Evolutionary conservation across 2,329 filamentous ascomycete genomes (phyloP).

Genomic region (Fusarium begoniae): DNA sequence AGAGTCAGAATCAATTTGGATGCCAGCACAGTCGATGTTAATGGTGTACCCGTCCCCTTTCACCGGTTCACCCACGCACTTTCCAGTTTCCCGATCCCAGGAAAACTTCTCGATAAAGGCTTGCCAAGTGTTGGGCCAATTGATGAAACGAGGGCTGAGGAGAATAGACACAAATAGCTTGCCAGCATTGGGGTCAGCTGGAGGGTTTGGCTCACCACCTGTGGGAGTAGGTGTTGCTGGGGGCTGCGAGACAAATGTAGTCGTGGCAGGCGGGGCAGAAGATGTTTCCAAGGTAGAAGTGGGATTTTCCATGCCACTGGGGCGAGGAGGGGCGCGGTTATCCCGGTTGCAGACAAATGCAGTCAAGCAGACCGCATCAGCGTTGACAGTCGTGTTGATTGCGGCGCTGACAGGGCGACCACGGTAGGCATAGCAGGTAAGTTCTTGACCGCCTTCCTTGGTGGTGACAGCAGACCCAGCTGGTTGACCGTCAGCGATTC

Average conservation of each 20-base stretch:
- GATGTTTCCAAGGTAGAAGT: slow-evolving; percentile 48
- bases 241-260: slow-evolving; percentile 45
- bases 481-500: slow-evolving; percentile 52
- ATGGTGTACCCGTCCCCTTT: slow-evolving; percentile 50
- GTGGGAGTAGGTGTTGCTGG: slow-evolving; percentile 41
- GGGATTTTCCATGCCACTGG: slow-evolving; percentile 48
- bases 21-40: slow-evolving; percentile 49
- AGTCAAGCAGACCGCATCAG: slow-evolving; percentile 51
- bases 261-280: slow-evolving; percentile 47
- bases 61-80: slow-evolving; percentile 46
- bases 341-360: slow-evolving; percentile 55
- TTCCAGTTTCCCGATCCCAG: slow-evolving; percentile 51
- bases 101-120: slow-evolving; percentile 52
- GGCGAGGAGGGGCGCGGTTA: slow-evolving; percentile 45
- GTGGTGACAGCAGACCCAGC: slow-evolving; percentile 53
- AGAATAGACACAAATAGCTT: slow-evolving; percentile 45
- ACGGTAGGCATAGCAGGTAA: slow-evolving; percentile 55
- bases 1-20: slow-evolving; percentile 51
- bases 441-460: slow-evolving; percentile 50
- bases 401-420: slow-evolving; percentile 51
- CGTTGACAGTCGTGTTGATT: slow-evolving; percentile 50
- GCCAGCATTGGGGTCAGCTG: slow-evolving; percentile 42
- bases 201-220: slow-evolving; percentile 45
- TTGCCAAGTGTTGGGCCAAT: slow-evolving; percentile 52
- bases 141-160: slow-evolving; percentile 52